Evolutionary conservation across 805 yeast genomes (phyloP), one percentile per base, ranked within the genome.

Genomic region (Metschnikowia bowlesiae): DNA sequence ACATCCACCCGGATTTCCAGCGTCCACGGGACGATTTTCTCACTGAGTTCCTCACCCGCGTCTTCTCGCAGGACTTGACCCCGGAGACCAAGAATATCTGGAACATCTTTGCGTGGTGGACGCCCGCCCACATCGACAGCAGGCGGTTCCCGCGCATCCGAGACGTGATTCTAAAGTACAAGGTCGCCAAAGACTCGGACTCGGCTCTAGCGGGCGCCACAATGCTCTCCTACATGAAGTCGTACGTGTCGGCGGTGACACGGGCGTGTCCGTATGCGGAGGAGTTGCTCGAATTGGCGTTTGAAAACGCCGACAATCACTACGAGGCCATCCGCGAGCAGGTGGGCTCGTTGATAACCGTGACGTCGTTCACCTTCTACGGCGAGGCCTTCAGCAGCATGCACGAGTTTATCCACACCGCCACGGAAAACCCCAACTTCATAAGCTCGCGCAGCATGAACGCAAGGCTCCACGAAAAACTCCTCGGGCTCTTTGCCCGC

Each of bases 61-160:
- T 83, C 4, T 71, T 89, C 33, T 69, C 73, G 6, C 68, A 75
- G 33, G 88, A 84, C 42, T 65, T 92, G 49, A 79, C 88, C 1
- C 95, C 89, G 3, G 94, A 90, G 32, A 85, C 84, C 3, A 67
- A 76, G 36, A 79, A 76, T 16, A 81, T 87, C 38, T 94, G 97
- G 97, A 74, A 75, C 34, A 78, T 89, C 0, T 79, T 88, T 45
- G 73, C 85, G 3, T 84, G 89, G 85, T 85, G 89, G 87, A 61
- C 82, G 1, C 86, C 89, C 0, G 65, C 81, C 0, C 84, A 80
- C 56, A 71, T 82, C 36, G 95, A 88, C 63, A 56, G 75, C 44
- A 78, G 96, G 62, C 76, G 96, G 51, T 76, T 80, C 48, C 83
- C 84, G 11, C 73, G 75, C 10, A 63, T 86, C 2, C 65, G 75